Base-by-base conservation (phyloP, 2,329 filamentous ascomycete genomes). In the Fusarium drepaniforme region DNA sequence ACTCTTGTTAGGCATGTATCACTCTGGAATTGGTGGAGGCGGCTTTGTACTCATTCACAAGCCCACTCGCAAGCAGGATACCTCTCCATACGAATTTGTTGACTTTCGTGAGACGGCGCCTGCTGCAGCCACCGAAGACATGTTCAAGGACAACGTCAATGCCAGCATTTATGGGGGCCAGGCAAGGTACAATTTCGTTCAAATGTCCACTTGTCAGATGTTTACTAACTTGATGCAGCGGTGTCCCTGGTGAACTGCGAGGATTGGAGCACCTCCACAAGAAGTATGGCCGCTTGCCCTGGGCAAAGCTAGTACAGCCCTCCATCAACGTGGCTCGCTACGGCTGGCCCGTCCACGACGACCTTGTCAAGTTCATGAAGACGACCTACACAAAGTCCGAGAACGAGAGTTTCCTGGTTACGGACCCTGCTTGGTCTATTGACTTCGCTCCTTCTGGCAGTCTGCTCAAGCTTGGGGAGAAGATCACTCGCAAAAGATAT, bases 61-160 rank as follows among this genome's bases (percentile, higher is more conserved):
- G 3, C 83, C 88, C 7, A 88, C 93, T 72, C 92, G 92, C 7
- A 38, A 64, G 9, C 56, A 64, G 18, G 18, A 46, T 4, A n/a
- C 40, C 84, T 85, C 11, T 1, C 42, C 66, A 0, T 96, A 94
- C 79, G 94, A 97, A 77, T 93, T 91, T 74, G 91, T 97, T 74
- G 95, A 98, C 81, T 97, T 97, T 81, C 88, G 95, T 18, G 95
- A 97, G 82, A 94, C 90, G 0, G 95, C 95, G 0, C 95, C 95
- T 1, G 93, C 92, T 0, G 93, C 94, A 2, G 92, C 94, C 0
- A 93, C 89, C 72, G 86, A 96, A 81, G 89, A 95, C 75, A 98
- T 97, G 95, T 98, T 92, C 83, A 90, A 90, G 64, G 90, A 93
- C 71, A 90, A 95, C 75, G 88, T 87, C 0, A 83, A 88, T 6